Percentiles rank a stretch among this genome's conserved stretches.
Evolutionary conservation across 495 filamentous ascomycete genomes (phyloP).

Genomic region (Friedmanniomyces simplex): DNA sequence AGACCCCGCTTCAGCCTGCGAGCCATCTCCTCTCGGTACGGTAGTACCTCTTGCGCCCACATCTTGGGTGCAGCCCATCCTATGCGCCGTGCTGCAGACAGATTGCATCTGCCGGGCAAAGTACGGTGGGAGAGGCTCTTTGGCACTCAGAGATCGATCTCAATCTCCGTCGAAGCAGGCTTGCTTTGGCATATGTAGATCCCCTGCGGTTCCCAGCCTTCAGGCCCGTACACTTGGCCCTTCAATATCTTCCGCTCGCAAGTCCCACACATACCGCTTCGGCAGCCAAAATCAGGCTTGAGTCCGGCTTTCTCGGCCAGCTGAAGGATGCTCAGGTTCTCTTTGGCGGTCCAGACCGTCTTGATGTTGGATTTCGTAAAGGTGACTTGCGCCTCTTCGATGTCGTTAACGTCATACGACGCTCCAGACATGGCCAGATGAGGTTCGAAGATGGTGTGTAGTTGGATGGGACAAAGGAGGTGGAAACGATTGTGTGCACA

Average conservation of each 20-base stretch:
- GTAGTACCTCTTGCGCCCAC: neutral
- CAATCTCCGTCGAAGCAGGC: constrained; percentile 8
- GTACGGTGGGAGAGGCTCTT: neutral
- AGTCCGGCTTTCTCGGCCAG: constrained; percentile 13
- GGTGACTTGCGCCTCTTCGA: constrained; percentile 10
- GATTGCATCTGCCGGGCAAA: too few relatives aligned
- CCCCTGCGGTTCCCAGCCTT: constrained; percentile 3
- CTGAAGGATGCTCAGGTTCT: constrained; percentile 12
- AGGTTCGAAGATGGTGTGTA: neutral
- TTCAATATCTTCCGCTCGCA: constrained; percentile 11
- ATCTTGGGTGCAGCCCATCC: too few relatives aligned
- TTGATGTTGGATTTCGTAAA: constrained; percentile 15
- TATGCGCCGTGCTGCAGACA: too few relatives aligned
- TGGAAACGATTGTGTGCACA: too few relatives aligned
- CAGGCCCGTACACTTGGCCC: constrained; percentile 11
- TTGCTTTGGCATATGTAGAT: constrained; percentile 13
- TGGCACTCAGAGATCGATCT: constrained; percentile 10
- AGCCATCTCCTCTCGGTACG: neutral
- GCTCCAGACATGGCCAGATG: neutral
- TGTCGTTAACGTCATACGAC: constrained; percentile 1
- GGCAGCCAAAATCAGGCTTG: constrained; percentile 7
- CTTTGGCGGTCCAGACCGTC: constrained; percentile 7
- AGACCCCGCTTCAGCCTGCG: neutral
- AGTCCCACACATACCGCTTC: constrained; percentile 12
- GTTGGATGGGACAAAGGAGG: too few relatives aligned